Conservation (phyloP, 176 grass and related monocot genomes). For the Oryza rufipogon region DNA sequence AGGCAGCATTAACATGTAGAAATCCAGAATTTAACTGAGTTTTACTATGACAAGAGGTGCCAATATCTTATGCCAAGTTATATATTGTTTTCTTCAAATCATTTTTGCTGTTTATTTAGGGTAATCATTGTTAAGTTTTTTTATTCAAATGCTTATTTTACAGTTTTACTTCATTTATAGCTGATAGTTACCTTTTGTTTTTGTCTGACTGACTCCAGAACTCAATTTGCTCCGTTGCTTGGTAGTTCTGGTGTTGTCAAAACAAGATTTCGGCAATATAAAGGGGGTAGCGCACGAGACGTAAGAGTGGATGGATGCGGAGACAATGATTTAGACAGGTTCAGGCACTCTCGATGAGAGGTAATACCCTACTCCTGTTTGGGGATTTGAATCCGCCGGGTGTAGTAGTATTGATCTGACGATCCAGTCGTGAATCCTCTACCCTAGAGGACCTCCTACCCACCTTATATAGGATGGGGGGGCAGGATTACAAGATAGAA, state of each 20-base stretch:
- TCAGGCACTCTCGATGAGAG: no score
- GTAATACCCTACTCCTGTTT: no score
- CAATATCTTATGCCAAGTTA: constrained; percentile 3
- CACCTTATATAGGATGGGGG: no score
- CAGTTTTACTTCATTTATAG: constrained; percentile 2
- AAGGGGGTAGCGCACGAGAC: no score
- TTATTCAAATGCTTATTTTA: neutral
- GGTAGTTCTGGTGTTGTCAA: constrained; percentile 21
- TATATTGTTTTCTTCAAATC: constrained; percentile 11
- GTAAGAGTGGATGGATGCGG: no score
- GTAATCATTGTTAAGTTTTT: neutral
- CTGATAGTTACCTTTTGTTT: constrained; percentile 5
- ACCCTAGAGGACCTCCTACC: no score
- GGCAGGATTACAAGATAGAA: no score
- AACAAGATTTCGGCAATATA: no score
- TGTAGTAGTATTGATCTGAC: no score
- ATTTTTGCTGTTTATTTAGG: neutral
- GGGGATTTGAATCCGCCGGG: no score
- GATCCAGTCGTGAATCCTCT: no score
- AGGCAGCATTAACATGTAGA: constrained; percentile 91
- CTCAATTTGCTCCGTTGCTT: constrained; percentile 86
- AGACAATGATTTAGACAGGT: no score
- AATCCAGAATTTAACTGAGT: constrained; percentile 91
- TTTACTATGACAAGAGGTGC: constrained; percentile 99
- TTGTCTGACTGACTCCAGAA: constrained; percentile 50